These are phyloP conservation scores for Parietichytrium sp. DNA, from an alignment of 108 stramenopile species.

Conservation along the genomic window DNA sequence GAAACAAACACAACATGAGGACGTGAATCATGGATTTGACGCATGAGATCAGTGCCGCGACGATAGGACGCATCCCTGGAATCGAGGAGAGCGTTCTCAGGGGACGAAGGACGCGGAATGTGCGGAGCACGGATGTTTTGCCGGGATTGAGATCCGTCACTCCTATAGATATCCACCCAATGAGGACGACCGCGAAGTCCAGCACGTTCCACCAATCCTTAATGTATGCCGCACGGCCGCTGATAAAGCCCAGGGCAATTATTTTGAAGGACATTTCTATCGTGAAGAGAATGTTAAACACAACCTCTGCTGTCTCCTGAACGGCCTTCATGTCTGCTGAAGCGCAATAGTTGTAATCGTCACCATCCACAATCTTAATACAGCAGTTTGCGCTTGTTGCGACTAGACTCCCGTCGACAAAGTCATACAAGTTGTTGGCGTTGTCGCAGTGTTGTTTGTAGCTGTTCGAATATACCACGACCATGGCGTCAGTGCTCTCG, in stretches of 20 bases:
- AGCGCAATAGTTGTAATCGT: constrained; percentile 4
- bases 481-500: background rate
- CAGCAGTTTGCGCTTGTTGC: background rate
- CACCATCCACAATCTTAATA: background rate
- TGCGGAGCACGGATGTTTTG: constrained; percentile 59
- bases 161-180: constrained; percentile 47
- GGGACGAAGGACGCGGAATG: constrained; percentile 68
- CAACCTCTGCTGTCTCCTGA: background rate
- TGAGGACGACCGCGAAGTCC: constrained; percentile 65
- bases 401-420: background rate
- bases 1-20: constrained; percentile 61
- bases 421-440: constrained; percentile 29
- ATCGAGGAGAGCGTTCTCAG: constrained; percentile 64
- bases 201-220: constrained; percentile 59
- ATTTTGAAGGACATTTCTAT: constrained; percentile 65
- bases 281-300: constrained; percentile 60
- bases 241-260: constrained; percentile 60
- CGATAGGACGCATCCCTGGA: constrained; percentile 65
- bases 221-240: constrained; percentile 48
- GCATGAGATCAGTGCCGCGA: constrained; percentile 60
- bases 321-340: background rate
- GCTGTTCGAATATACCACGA: background rate
- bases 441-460: background rate
- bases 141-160: no score
- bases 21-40: constrained; percentile 64